These are phyloP conservation scores for Tylopilus subfusipes DNA, from an alignment of 768 basidiomycete genomes.

Conservation along the genomic window DNA sequence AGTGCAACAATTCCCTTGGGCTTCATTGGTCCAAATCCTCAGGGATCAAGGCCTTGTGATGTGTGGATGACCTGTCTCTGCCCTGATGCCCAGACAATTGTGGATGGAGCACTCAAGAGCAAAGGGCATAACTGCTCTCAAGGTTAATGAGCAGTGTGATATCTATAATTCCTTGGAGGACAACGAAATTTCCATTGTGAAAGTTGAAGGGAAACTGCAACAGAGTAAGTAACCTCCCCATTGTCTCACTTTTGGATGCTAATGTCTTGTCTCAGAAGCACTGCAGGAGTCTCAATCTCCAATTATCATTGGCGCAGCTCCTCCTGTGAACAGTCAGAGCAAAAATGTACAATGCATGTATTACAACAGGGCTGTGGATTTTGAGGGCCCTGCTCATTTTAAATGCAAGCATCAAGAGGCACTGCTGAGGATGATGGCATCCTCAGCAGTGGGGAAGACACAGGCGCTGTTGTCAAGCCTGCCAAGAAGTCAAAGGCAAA, in stretches of 20 bases:
- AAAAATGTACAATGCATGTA: too few relatives aligned
- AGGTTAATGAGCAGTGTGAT: not conserved
- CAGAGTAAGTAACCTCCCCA: not conserved
- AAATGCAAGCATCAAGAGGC: too few relatives aligned
- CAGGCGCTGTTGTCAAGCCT: too few relatives aligned
- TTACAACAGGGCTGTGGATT: too few relatives aligned
- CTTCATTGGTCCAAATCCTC: too few relatives aligned
- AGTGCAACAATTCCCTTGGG: too few relatives aligned
- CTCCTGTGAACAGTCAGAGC: not conserved
- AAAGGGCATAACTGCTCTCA: constrained; percentile 6
- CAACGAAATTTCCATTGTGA: not conserved
- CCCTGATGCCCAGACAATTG: not conserved
- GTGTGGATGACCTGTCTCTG: not conserved
- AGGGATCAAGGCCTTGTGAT: constrained; percentile 1
- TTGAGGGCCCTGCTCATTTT: too few relatives aligned
- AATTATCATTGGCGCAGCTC: not conserved
- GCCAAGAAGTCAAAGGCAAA: too few relatives aligned
- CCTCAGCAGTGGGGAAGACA: too few relatives aligned
- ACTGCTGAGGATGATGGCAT: too few relatives aligned
- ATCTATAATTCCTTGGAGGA: not conserved
- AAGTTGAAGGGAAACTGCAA: not conserved
- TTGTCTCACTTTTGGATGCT: not conserved
- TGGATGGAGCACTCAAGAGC: not conserved
- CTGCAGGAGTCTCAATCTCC: not conserved
- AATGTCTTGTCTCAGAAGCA: not conserved